Conservation (phyloP, 2,329 filamentous ascomycete genomes). For the Ilyonectria destructans region DNA sequence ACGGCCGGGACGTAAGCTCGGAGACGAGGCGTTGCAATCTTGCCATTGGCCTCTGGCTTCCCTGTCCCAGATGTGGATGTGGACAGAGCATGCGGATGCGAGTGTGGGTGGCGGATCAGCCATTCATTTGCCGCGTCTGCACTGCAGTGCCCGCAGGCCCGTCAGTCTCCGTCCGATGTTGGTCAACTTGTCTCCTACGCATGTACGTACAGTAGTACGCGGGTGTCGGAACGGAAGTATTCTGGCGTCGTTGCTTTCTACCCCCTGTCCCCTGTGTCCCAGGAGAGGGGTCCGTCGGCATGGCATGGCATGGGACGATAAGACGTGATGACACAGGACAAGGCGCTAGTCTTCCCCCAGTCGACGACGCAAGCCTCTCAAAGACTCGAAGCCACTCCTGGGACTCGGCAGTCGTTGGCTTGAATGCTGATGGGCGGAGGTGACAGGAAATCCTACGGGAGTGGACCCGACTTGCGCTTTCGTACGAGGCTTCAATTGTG, state of each 20-base stretch:
- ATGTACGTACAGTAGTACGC: slow-evolving; percentile 9
- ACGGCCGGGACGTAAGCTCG: slow-evolving; percentile 25
- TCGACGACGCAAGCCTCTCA: slow-evolving; percentile 32
- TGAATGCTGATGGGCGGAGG: slow-evolving; percentile 28
- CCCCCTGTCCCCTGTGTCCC: slow-evolving; percentile 23
- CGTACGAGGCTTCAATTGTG: slow-evolving; percentile 29
- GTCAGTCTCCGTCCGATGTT: slow-evolving; percentile 31
- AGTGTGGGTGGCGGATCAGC: slow-evolving; percentile 24
- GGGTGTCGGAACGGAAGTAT: slow-evolving; percentile 38
- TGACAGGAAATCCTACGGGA: slow-evolving; percentile 33
- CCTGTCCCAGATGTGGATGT: slow-evolving; percentile 29
- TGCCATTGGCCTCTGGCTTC: slow-evolving; percentile 22
- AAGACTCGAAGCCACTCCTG: slow-evolving; percentile 25
- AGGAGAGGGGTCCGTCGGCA: slow-evolving; percentile 22
- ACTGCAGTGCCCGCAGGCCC: slow-evolving; percentile 25
- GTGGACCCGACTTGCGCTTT: slow-evolving; percentile 21
- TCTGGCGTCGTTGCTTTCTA: slow-evolving; percentile 25
- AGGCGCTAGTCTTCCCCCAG: slow-evolving; percentile 33
- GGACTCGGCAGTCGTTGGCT: neutral
- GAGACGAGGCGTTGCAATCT: slow-evolving; percentile 33
- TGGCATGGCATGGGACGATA: slow-evolving; percentile 34
- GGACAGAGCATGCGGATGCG: slow-evolving; percentile 19
- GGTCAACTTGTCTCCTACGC: slow-evolving; percentile 16
- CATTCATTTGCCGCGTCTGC: slow-evolving; percentile 35
- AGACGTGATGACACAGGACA: slow-evolving; percentile 32